These are phyloP conservation scores for Calonectria montana DNA, from an alignment of 2,329 filamentous ascomycete species.

Conservation along the genomic window DNA sequence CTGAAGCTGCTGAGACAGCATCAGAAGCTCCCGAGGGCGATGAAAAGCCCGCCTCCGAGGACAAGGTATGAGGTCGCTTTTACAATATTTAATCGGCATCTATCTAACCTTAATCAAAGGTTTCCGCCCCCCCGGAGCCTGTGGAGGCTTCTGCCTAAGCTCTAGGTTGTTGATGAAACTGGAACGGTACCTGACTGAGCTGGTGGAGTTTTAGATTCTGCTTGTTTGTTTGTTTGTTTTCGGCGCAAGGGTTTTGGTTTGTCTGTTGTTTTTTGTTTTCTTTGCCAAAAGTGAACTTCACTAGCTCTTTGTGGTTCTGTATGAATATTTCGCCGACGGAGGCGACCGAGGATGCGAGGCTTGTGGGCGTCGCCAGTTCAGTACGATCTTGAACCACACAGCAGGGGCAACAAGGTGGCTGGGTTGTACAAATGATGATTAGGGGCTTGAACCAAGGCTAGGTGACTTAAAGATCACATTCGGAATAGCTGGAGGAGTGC, in stretches of 20 bases:
- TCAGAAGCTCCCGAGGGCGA: conserved; percentile 24
- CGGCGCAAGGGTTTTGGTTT: conserved; percentile 43
- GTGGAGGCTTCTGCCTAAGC: conserved; percentile 52
- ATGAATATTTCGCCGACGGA: conserved; percentile 41
- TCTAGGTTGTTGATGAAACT: not conserved
- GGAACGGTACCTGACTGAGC: conserved; percentile 20
- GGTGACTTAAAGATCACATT: conserved; percentile 20
- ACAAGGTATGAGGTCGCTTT: conserved; percentile 47
- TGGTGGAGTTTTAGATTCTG: conserved; percentile 37
- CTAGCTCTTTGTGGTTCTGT: conserved; percentile 39
- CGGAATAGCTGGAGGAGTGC: conserved; percentile 22
- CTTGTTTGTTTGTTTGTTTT: conserved; percentile 31
- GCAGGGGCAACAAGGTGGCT: conserved; percentile 17
- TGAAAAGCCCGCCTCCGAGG: conserved; percentile 47
- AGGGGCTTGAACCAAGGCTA: conserved; percentile 18
- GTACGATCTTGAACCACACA: conserved; percentile 26
- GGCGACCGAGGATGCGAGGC: conserved; percentile 31
- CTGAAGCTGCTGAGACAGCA: conserved; percentile 21
- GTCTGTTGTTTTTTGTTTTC: conserved; percentile 36
- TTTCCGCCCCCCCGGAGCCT: conserved; percentile 46
- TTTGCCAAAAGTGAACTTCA: conserved; percentile 41
- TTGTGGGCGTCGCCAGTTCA: conserved; percentile 26
- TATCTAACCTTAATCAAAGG: conserved; percentile 33
- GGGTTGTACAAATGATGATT: conserved; percentile 40
- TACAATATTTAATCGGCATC: not conserved